A percentile compares a stretch with the other conserved stretches of the same genome.
Evolutionary conservation across 2,329 filamentous ascomycete species (phyloP).

Genomic region (Talaromyces piceae): DNA sequence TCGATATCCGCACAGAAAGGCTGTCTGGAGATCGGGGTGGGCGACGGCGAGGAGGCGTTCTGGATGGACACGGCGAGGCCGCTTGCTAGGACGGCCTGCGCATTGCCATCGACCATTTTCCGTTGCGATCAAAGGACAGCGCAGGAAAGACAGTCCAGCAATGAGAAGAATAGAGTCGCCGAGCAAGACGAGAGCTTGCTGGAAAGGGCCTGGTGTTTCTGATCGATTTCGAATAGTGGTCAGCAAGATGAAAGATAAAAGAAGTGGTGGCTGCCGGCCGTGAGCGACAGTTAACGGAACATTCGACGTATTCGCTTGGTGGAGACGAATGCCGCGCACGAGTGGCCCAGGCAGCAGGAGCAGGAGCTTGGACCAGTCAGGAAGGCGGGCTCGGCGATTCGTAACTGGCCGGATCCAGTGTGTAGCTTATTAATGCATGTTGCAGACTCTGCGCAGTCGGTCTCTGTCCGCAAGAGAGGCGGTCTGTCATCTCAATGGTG

Average conservation of each 20-base stretch:
- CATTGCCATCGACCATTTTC: constrained; percentile 20
- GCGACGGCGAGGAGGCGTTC: constrained; percentile 13
- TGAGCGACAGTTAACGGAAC: no score
- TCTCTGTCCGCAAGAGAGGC: background rate
- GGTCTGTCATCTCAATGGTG: background rate
- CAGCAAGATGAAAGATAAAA: background rate
- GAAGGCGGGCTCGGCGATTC: constrained; percentile 4
- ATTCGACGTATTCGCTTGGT: background rate
- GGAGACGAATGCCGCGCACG: background rate
- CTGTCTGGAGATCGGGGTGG: constrained; percentile 39
- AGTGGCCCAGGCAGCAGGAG: constrained; percentile 2
- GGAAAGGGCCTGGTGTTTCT: background rate
- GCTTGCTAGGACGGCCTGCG: constrained; percentile 17
- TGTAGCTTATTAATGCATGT: constrained; percentile 1
- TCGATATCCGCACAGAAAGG: constrained; percentile 81
- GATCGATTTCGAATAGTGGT: background rate
- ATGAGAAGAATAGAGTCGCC: background rate
- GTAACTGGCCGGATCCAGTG: constrained; percentile 1
- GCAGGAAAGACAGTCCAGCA: constrained; percentile 1
- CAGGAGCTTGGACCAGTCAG: background rate
- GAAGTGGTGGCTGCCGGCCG: background rate
- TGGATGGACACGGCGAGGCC: constrained; percentile 12
- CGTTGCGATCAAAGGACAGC: constrained; percentile 11
- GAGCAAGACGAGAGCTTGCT: background rate
- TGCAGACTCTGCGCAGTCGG: background rate